These are phyloP conservation scores for Cordyceps tenuipes DNA, from an alignment of 2,329 filamentous ascomycete genomes.

Conservation along the genomic window DNA sequence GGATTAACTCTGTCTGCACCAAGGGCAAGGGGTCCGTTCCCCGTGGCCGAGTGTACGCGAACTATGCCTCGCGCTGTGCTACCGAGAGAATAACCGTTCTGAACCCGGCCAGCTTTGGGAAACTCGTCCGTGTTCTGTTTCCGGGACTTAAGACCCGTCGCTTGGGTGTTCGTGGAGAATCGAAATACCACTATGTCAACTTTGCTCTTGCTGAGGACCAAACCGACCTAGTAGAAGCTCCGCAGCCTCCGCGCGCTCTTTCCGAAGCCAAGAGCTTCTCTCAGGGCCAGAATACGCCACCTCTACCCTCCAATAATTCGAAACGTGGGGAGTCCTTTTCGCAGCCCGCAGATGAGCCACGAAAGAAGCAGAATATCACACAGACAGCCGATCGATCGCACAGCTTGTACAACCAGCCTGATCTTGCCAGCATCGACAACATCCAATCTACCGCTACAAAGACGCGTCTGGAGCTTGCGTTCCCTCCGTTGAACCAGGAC, in stretches of 20 bases:
- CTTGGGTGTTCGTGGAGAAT: conserved; percentile 88
- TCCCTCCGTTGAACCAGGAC: conserved; percentile 50
- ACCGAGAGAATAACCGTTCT: conserved; percentile 89
- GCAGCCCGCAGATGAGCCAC: conserved; percentile 19
- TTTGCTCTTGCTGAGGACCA: conserved; percentile 53
- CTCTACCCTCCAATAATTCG: conserved; percentile 6
- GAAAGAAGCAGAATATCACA: conserved; percentile 10
- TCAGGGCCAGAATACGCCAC: conserved; percentile 42
- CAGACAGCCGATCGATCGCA: conserved; percentile 21
- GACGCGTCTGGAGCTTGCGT: conserved; percentile 50
- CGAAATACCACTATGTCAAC: conserved; percentile 91
- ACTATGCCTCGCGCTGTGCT: conserved; percentile 87
- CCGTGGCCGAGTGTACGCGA: conserved; percentile 86
- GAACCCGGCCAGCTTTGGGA: conserved; percentile 96
- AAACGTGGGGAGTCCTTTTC: conserved; percentile 22
- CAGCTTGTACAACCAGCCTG: conserved; percentile 53
- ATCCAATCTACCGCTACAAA: conserved; percentile 50
- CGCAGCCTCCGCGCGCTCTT: conserved; percentile 39
- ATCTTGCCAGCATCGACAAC: conserved; percentile 48
- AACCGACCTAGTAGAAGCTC: conserved; percentile 37
- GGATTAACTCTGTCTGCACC: conserved; percentile 65
- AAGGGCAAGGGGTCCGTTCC: conserved; percentile 80
- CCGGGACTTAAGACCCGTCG: conserved; percentile 88
- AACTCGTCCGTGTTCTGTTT: conserved; percentile 92
- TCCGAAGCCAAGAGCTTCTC: conserved; percentile 39